Percentiles rank a stretch among this genome's conserved stretches.
Evolutionary conservation across 495 filamentous ascomycete species (phyloP).

Genomic region (Penicillium soppii): DNA sequence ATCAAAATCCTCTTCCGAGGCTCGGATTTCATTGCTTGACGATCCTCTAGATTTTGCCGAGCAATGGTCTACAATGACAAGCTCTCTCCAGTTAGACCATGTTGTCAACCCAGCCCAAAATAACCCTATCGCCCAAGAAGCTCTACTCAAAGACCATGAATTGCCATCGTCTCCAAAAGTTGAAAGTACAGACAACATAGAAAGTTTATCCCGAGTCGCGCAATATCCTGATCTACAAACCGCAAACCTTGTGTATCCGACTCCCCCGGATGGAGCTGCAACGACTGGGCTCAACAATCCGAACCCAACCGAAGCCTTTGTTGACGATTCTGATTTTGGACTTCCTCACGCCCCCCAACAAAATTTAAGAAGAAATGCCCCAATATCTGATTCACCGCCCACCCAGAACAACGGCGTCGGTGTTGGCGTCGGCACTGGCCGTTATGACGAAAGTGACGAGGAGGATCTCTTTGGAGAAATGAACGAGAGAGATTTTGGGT

Average conservation of each 20-base stretch:
- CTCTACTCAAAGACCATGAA: constrained; percentile 25
- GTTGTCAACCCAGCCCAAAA: constrained; percentile 9
- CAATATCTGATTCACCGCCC: constrained; percentile 22
- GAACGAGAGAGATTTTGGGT: constrained; percentile 73
- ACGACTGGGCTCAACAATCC: constrained; percentile 29
- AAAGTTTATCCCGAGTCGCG: constrained; percentile 49
- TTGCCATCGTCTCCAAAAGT: constrained; percentile 19
- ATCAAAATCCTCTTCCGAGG: constrained; percentile 13
- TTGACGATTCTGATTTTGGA: constrained; percentile 28
- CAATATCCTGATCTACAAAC: constrained; percentile 51
- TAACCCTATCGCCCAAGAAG: constrained; percentile 34
- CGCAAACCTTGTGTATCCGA: constrained; percentile 76
- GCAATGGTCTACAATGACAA: constrained; percentile 58
- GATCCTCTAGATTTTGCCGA: constrained; percentile 70
- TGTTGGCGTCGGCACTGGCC: constrained; percentile 38
- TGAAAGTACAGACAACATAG: constrained; percentile 33
- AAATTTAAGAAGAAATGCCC: constrained; percentile 16
- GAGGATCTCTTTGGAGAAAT: constrained; percentile 72
- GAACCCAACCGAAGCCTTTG: constrained; percentile 28
- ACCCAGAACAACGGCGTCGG: constrained; percentile 3
- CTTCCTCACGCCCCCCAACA: constrained; percentile 14
- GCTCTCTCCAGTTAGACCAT: constrained; percentile 18
- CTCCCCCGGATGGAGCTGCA: constrained; percentile 75
- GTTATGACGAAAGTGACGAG: constrained; percentile 49
- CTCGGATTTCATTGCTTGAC: constrained; percentile 11